Evolutionary conservation across 305 asterid genomes (phyloP).

Genomic region (Solanum hybrid): DNA sequence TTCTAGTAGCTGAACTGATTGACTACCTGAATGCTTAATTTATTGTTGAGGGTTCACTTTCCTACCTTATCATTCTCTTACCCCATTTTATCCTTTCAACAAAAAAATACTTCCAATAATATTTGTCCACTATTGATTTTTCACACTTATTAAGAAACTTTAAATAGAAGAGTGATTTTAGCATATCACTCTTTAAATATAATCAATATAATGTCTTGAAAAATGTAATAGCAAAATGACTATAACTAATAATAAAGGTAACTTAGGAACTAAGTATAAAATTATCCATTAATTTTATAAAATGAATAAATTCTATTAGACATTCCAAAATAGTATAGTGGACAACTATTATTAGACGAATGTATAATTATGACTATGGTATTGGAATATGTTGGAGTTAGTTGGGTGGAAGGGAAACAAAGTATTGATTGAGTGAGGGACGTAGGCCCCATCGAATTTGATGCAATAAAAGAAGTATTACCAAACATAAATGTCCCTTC

Average conservation of each 20-base stretch:
- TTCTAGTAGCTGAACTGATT: not conserved
- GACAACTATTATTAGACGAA: too few species aligned
- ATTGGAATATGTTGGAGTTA: not conserved
- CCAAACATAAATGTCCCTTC: not conserved
- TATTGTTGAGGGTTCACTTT: not conserved
- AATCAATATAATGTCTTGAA: too few species aligned
- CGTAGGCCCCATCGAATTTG: not conserved
- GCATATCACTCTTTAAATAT: too few species aligned
- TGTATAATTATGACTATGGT: not conserved
- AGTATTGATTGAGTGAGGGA: not conserved
- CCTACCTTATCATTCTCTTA: not conserved
- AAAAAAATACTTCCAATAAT: too few species aligned
- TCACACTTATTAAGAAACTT: not conserved
- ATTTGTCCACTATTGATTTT: not conserved
- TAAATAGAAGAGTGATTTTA: too few species aligned
- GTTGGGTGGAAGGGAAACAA: not conserved
- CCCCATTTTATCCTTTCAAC: not conserved
- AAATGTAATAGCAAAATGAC: too few species aligned
- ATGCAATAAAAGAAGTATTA: not conserved
- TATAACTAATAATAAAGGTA: too few species aligned
- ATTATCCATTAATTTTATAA: too few species aligned
- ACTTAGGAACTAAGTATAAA: too few species aligned
- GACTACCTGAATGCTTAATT: not conserved
- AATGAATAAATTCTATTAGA: too few species aligned
- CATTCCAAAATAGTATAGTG: fast-evolving